These are phyloP conservation scores for Coemansia asiatica DNA, from an alignment of 192 early-diverging fungal genomes.

Conservation along the genomic window DNA sequence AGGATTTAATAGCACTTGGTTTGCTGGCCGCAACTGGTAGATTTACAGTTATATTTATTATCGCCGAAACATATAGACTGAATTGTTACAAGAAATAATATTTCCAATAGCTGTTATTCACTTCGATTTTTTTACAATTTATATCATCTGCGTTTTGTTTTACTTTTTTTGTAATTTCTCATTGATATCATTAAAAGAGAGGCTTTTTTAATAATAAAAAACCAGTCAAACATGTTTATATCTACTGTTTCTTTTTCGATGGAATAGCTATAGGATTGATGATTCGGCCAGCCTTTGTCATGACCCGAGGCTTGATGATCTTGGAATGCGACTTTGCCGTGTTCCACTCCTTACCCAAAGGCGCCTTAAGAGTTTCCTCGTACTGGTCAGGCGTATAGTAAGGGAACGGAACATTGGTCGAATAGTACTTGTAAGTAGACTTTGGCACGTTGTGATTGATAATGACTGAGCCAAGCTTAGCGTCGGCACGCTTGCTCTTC, in stretches of 20 bases:
- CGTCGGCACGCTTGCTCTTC: slow-evolving; percentile 25
- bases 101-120: neutral
- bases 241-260: slow-evolving; percentile 57
- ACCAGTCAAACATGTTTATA: neutral
- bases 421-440: slow-evolving; percentile 73
- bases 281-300: slow-evolving; percentile 79
- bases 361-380: slow-evolving; percentile 77
- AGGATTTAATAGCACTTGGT: neutral
- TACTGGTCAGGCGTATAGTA: slow-evolving; percentile 86
- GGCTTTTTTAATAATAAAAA: too few relatives aligned
- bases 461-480: slow-evolving; percentile 66
- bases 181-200: neutral
- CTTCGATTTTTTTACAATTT: too few relatives aligned
- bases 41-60: neutral
- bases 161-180: neutral
- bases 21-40: neutral
- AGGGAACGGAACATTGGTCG: slow-evolving; percentile 75
- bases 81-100: too few relatives aligned
- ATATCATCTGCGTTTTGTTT: too few relatives aligned
- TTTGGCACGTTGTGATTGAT: slow-evolving; percentile 87
- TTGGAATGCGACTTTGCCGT: slow-evolving; percentile 69
- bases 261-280: slow-evolving; percentile 81
- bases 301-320: slow-evolving; percentile 77
- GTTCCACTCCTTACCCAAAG: slow-evolving; percentile 98
- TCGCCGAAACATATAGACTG: neutral